Base-by-base conservation (phyloP, 2,329 filamentous ascomycete species). In the Aspergillus pseudoviridinutans region DNA sequence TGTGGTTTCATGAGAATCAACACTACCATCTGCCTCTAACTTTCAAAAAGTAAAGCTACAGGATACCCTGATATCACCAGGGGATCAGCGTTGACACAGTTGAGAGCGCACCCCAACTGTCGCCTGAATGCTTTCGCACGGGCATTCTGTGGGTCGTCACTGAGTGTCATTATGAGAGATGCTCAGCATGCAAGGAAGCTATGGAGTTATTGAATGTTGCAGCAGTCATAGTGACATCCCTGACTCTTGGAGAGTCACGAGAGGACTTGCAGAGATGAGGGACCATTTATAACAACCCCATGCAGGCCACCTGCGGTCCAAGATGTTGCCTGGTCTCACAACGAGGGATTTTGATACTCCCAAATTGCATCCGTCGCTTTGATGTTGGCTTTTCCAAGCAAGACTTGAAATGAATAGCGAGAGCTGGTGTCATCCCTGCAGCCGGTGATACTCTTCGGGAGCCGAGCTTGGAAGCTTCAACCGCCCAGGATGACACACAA, bases 291-390 rank as follows among this genome's bases (percentile, higher is more conserved):
- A 86, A 91, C 53, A 97, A 96, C 70, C 85, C 89, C 0, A 89
- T 96, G 0, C 92, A 97, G 70, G 91, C 91, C 27, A 38, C 83
- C 93, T 54, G 87, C 92, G 0, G 97, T 97, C 71, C 87, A 91
- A 86, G 29, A 80, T 97, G 0, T 96, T 97, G 68, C 74, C 76
- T 4, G 85, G 82, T 88, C 91, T 65, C 96, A 91, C 90, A 82
- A 88, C 44, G 66, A 79, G 0, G 70, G 82, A 0, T 95, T 92
- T 0, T 85, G 89, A 57, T 97, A 91, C 88, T 79, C 97, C 0
- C 93, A 97, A 68, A 97, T 97, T 68, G 93, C 93, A 1, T 92
- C 91, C 0, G 91, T 96, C 93, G 96, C 72, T 97, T 97, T 60
- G 93, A 97, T 66, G 92, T 97, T 3, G 94, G 90, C 1, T 89